Evolutionary conservation across 306 rosid species (phyloP).

Genomic region (Rosa chinensis): DNA sequence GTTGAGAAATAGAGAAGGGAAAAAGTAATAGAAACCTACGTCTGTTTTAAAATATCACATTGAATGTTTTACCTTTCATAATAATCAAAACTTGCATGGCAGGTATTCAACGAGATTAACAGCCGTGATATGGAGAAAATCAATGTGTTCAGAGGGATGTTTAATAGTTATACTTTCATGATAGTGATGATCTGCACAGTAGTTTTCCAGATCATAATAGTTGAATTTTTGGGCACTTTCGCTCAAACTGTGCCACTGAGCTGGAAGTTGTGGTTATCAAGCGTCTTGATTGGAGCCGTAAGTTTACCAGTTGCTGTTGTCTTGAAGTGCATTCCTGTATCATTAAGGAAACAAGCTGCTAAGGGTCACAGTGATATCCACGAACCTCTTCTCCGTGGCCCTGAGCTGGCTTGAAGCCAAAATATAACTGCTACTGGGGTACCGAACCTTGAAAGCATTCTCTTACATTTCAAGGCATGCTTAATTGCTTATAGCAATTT

Average conservation of each 20-base stretch:
- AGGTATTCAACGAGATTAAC: conserved; percentile 89
- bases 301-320: conserved; percentile 57
- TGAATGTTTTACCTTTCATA: conserved; percentile 1
- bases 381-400: conserved; percentile 71
- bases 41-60: not conserved
- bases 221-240: conserved; percentile 65
- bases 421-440: not conserved
- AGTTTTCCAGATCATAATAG: conserved; percentile 61
- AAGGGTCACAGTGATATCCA: conserved; percentile 43
- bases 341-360: conserved; percentile 1
- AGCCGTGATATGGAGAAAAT: conserved; percentile 95
- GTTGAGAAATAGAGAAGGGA: not conserved
- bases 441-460: not conserved
- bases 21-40: not conserved
- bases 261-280: conserved; percentile 48
- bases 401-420: conserved; percentile 54
- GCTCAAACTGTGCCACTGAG: conserved; percentile 71
- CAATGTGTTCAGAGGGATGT: conserved; percentile 60
- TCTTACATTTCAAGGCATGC: not conserved
- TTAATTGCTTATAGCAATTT: not conserved
- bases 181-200: conserved; percentile 53
- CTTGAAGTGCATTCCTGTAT: conserved; percentile 67
- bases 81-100: not conserved
- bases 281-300: conserved; percentile 62
- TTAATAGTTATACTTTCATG: conserved; percentile 55